These are phyloP conservation scores for Arachnopeziza araneosa DNA, from an alignment of 2,329 filamentous ascomycete genomes.

Conservation along the genomic window DNA sequence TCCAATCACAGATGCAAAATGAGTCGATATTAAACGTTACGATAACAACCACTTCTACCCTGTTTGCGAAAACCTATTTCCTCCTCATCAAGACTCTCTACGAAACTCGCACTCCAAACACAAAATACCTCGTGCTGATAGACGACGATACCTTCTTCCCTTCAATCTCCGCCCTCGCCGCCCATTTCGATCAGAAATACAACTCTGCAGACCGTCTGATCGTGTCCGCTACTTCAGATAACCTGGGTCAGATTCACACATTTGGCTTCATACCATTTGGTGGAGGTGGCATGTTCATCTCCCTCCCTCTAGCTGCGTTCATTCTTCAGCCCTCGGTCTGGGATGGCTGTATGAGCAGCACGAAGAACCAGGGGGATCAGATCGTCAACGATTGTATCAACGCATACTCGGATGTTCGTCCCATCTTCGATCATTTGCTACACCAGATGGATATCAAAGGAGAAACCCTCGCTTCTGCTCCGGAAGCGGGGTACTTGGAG, in stretches of 20 bases:
- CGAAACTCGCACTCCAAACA: constrained; percentile 15
- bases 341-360: constrained; percentile 14
- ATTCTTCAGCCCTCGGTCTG: constrained; percentile 11
- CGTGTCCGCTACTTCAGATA: constrained; percentile 21
- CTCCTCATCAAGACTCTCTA: constrained; percentile 23
- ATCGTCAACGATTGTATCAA: constrained; percentile 22
- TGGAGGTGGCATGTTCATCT: constrained; percentile 26
- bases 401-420: constrained; percentile 12
- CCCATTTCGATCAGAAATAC: constrained; percentile 18
- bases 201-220: constrained; percentile 12
- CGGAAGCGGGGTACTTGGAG: constrained; percentile 20
- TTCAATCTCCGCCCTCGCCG: constrained; percentile 19
- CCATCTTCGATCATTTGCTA: constrained; percentile 18
- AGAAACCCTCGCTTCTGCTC: neutral
- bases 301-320: constrained; percentile 18
- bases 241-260: constrained; percentile 16
- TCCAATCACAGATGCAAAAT: constrained; percentile 10
- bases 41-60: constrained; percentile 7
- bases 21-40: constrained; percentile 17
- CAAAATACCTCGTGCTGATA: constrained; percentile 24
- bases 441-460: constrained; percentile 27
- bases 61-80: constrained; percentile 21
- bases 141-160: constrained; percentile 29
- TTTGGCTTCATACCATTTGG: constrained; percentile 24
- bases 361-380: constrained; percentile 20